Conservation (phyloP, 2,329 filamentous ascomycete species). For the Ophiobolus disseminans region DNA sequence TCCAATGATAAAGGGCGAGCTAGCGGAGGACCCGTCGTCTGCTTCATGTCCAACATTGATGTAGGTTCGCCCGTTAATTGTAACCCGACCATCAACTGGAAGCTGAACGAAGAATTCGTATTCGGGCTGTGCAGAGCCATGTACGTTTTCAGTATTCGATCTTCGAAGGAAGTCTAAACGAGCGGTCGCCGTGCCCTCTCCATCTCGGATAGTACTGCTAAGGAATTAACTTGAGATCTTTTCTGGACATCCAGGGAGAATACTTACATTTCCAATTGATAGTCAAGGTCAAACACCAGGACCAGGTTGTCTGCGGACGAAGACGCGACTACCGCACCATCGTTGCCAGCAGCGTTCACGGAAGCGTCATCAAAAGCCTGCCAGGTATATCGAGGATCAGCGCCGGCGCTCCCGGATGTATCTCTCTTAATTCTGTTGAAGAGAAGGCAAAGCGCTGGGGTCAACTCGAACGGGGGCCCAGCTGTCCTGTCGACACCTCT, state of each 20-base stretch:
- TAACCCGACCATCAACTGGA: slow-evolving; percentile 11
- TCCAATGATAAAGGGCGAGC: slow-evolving; percentile 18
- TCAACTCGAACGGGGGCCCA: slow-evolving; percentile 3
- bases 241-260: too few species aligned
- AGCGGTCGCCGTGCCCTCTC: background rate
- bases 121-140: background rate
- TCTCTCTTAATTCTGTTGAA: slow-evolving; percentile 13
- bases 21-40: background rate
- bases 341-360: background rate
- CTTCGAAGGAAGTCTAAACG: slow-evolving; percentile 9
- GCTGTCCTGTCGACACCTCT: too few species aligned
- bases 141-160: background rate
- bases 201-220: background rate
- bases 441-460: slow-evolving; percentile 6
- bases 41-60: slow-evolving; percentile 8
- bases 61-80: slow-evolving; percentile 25
- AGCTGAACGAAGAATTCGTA: slow-evolving; percentile 19
- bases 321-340: slow-evolving; percentile 8
- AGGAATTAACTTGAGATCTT: too few species aligned
- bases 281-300: slow-evolving; percentile 3
- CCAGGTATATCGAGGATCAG: background rate
- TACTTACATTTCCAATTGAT: slow-evolving; percentile 12
- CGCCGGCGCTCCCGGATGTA: background rate
- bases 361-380: slow-evolving; percentile 3
- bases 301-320: background rate